Conservation (phyloP, 345 rosid genomes). For the Camelina neglecta region DNA sequence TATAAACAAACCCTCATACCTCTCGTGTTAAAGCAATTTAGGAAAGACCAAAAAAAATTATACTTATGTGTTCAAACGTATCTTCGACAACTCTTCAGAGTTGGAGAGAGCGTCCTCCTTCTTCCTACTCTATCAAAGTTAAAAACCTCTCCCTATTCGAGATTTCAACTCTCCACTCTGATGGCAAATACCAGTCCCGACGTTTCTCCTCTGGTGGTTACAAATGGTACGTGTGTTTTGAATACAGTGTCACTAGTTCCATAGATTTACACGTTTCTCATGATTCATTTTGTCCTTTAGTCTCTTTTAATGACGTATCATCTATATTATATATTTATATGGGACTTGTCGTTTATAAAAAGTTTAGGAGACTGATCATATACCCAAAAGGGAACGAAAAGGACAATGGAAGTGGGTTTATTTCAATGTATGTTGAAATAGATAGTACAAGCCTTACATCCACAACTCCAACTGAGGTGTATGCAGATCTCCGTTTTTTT, state of each 20-base stretch:
- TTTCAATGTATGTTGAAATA: constrained; percentile 31
- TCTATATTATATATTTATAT: background rate
- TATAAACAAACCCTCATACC: background rate
- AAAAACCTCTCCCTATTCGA: background rate
- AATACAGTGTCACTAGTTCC: background rate
- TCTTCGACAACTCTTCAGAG: background rate
- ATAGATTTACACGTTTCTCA: background rate
- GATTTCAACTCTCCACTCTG: background rate
- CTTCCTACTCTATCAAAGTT: constrained; percentile 21
- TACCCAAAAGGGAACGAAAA: constrained; percentile 15
- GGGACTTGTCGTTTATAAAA: background rate
- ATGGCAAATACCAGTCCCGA: constrained; percentile 13
- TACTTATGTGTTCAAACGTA: background rate
- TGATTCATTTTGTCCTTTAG: background rate
- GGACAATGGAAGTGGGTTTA: background rate
- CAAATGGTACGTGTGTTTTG: background rate
- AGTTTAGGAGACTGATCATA: background rate
- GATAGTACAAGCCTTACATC: background rate
- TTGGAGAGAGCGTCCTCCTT: constrained; percentile 35
- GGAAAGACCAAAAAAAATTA: background rate
- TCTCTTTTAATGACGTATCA: background rate
- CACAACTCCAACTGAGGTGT: background rate
- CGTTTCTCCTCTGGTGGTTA: constrained; percentile 23
- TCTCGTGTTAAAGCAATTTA: background rate
- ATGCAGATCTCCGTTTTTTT: constrained; percentile 8